Percentiles rank a stretch among this genome's conserved stretches.
These are phyloP conservation scores for Kokia cookei DNA, from an alignment of 441 rosid genomes.

Conservation along the genomic window DNA sequence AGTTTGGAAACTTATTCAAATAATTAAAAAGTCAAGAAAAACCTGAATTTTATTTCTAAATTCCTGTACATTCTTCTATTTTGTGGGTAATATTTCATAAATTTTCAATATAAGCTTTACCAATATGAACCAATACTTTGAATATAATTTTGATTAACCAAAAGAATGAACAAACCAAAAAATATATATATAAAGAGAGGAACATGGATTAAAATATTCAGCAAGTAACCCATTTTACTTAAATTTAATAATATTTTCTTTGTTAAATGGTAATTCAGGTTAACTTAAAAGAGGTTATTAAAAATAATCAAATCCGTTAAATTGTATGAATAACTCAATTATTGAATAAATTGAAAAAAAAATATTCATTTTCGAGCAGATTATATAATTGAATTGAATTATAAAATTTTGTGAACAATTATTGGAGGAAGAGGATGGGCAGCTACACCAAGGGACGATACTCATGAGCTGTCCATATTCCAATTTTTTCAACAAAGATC, in stretches of 20 bases:
- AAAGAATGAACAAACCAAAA: neutral
- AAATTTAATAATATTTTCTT: too few species aligned
- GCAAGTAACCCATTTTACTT: too few species aligned
- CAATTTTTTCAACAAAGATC: neutral
- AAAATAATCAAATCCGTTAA: too few species aligned
- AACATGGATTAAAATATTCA: neutral
- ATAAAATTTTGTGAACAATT: neutral
- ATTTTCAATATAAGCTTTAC: neutral
- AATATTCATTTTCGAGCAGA: too few species aligned
- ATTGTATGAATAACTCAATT: too few species aligned
- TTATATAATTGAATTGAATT: neutral
- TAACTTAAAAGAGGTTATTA: too few species aligned
- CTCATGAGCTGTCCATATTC: slow-evolving; percentile 4
- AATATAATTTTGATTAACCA: too few species aligned
- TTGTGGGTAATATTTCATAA: neutral
- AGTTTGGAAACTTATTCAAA: neutral
- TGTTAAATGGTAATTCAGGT: too few species aligned
- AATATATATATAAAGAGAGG: neutral
- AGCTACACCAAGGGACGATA: neutral
- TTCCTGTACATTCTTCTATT: neutral
- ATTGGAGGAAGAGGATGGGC: neutral
- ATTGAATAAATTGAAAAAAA: neutral
- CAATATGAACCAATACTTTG: too few species aligned
- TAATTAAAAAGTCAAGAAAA: neutral
- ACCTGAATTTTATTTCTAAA: neutral